phyloP scores from a whole-genome alignment of 345 rosid species.

The Boechera divaricarpa region DNA sequence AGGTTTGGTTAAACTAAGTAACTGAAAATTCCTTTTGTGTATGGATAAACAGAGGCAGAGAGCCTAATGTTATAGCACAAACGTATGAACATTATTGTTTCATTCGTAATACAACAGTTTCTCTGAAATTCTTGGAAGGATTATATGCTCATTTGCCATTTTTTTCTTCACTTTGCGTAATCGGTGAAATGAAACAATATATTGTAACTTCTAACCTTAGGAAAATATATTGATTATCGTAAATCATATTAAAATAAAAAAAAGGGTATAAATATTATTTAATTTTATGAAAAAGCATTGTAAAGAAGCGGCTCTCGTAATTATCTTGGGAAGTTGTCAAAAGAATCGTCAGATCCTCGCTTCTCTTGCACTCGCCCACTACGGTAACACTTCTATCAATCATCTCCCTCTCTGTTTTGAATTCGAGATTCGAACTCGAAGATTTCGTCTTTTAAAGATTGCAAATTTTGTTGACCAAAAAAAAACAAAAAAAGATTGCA shows the following conservation, averaged over 20 bases:
- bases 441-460: background rate
- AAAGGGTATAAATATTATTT: no score
- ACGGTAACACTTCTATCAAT: conserved; percentile 10
- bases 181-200: no score
- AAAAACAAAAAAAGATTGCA: background rate
- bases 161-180: no score
- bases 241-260: no score
- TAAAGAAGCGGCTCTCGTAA: background rate
- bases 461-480: background rate
- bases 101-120: background rate
- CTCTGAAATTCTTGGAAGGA: background rate
- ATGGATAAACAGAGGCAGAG: background rate
- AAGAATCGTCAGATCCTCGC: conserved; percentile 32
- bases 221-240: no score
- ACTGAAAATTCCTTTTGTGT: background rate
- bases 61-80: background rate
- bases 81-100: background rate
- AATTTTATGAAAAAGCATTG: no score
- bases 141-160: no score
- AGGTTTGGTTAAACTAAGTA: background rate
- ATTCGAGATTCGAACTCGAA: conserved; percentile 1
- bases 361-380: background rate
- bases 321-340: conserved; percentile 14
- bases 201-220: no score
- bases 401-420: conserved; percentile 1